Evolutionary conservation across 345 rosid genomes (phyloP).

Genomic region (Orychophragmus violaceus): DNA sequence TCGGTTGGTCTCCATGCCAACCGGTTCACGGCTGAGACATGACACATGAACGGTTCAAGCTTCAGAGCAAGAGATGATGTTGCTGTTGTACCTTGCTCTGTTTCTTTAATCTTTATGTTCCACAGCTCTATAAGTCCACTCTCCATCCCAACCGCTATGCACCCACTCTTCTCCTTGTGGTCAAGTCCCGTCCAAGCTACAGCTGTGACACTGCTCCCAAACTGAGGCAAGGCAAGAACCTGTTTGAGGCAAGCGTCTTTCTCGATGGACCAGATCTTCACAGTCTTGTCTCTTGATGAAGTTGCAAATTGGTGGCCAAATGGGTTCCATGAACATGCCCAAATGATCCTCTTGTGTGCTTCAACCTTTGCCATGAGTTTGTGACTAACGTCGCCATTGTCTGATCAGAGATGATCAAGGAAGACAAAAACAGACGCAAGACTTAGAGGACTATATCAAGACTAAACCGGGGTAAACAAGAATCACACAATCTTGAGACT

Average conservation of each 20-base stretch:
- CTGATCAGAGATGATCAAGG: slow-evolving; percentile 22
- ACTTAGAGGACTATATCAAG: background rate
- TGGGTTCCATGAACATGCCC: slow-evolving; percentile 98
- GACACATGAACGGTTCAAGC: slow-evolving; percentile 59
- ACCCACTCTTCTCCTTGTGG: slow-evolving; percentile 40
- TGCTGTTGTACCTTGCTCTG: slow-evolving; percentile 25
- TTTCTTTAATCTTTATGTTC: slow-evolving; percentile 32
- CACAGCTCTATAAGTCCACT: slow-evolving; percentile 65
- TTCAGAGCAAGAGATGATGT: slow-evolving; percentile 31
- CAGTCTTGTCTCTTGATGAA: slow-evolving; percentile 85
- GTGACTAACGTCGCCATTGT: slow-evolving; percentile 35
- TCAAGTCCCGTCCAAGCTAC: slow-evolving; percentile 79
- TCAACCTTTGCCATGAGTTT: slow-evolving; percentile 62
- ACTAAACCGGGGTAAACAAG: too few relatives aligned
- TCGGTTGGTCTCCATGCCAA: slow-evolving; percentile 54
- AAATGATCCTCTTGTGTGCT: slow-evolving; percentile 88
- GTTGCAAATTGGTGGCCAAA: slow-evolving; percentile 78
- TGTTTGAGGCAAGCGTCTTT: slow-evolving; percentile 38
- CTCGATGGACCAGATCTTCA: slow-evolving; percentile 71
- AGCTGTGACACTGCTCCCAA: slow-evolving; percentile 74
- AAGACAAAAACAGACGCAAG: background rate
- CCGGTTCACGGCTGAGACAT: slow-evolving; percentile 73
- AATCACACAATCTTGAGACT: background rate
- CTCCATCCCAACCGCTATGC: slow-evolving; percentile 82
- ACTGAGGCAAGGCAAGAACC: slow-evolving; percentile 47